A percentile compares a stretch with the other conserved stretches of the same genome.
phyloP scores from a whole-genome alignment of 2,329 filamentous ascomycete species.

The Phyllosticta ampelicida region DNA sequence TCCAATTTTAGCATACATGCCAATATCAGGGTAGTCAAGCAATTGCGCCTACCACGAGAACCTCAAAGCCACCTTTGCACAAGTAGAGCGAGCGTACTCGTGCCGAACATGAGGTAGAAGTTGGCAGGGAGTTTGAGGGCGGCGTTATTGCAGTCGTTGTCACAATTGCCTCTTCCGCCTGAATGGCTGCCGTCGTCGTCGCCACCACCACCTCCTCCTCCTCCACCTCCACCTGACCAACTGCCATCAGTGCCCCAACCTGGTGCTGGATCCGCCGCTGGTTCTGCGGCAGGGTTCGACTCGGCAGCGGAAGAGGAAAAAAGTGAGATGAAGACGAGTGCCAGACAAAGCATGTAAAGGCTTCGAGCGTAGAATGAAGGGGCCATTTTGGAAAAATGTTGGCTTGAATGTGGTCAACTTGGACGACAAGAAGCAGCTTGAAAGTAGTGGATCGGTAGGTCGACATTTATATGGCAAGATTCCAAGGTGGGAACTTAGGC shows the following conservation, averaged over 20 bases:
- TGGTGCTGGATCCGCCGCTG: not conserved
- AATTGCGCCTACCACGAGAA: not conserved
- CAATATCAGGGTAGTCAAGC: not conserved
- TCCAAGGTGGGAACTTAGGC: constrained; percentile 7
- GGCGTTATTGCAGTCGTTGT: not conserved
- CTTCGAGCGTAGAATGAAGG: not conserved
- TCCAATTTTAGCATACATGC: not conserved
- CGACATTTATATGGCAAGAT: not conserved
- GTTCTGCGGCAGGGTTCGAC: not conserved
- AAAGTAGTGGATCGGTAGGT: not conserved
- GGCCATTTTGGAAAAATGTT: not conserved
- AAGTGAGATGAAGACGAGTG: not conserved
- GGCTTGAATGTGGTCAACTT: not conserved
- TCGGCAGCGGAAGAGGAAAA: not conserved
- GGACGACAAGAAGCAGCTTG: not conserved
- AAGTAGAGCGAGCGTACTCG: not conserved
- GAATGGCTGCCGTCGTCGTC: not conserved
- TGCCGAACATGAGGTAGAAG: not conserved
- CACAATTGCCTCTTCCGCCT: not conserved
- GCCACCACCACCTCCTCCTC: not conserved
- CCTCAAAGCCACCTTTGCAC: not conserved
- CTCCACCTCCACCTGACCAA: not conserved
- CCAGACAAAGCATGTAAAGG: not conserved
- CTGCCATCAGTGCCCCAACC: not conserved
- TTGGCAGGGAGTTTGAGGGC: not conserved